A percentile compares a stretch with the other conserved stretches of the same genome.
These are phyloP conservation scores for carrot (Daucus carota) DNA, from an alignment of 129 eudicot species.

Conservation along the genomic window DH1_v3.0 NC_030381.2:39348001-39348500, in stretches of 20 bases:
- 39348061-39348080: too few relatives aligned
- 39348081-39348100: neutral
- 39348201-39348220: neutral
- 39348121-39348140: neutral
- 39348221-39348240: neutral
- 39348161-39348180: neutral
- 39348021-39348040: neutral
- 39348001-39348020: neutral
- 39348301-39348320: neutral
- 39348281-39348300: neutral
- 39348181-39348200: neutral
- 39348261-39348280: neutral
- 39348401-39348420: too few relatives aligned
- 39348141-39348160: too few relatives aligned
- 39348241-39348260: neutral
- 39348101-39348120: neutral
- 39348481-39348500: too few relatives aligned
- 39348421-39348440: too few relatives aligned
- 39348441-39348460: too few relatives aligned
- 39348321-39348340: too few relatives aligned
- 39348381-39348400: too few relatives aligned
- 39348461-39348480: too few relatives aligned
- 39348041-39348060: too few relatives aligned
- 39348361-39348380: too few relatives aligned
- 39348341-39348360: too few relatives aligned